Evolutionary conservation across 352 stramenopile species (phyloP), one percentile per base, ranked within the genome.

Genomic region (Phytophthora sojae): DNA sequence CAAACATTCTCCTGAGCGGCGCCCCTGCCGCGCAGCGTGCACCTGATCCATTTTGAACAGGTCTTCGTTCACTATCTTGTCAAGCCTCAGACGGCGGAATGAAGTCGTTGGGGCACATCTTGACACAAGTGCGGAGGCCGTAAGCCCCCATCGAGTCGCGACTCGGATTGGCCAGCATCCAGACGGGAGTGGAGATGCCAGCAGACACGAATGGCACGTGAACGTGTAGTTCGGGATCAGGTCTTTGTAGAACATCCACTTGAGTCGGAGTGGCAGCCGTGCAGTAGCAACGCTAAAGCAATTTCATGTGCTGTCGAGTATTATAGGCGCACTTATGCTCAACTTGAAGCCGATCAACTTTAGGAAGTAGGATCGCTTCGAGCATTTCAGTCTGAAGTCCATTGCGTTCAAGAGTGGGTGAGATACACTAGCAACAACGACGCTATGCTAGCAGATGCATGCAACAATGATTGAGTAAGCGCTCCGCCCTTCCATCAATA

Each of bases 211-310:
- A 57, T 96, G 86, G 56, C 88, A 96, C 21, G 84, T 68, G 57
- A 96, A 94, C 32, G 94, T 29, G 32, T 96, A 78, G 44, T 83
- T 77, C 8, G 88, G 88, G 67, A 96, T 80, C 30, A 89, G 71
- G 37, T 81, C 65, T 63, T 82, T 82, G 76, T 90, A 83, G 64
- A 87, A 93, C 3, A 89, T 63, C 88, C 86, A 94, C 54, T 88
- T 76, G 17, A 81, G 67, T 83, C 92, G 25, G 68, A 67, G 32
- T 80, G 79, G 30, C 68, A 81, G n/a, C 79, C 67, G 30, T 88
- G 77, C 29, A 93, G 61, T 53, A 90, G 54, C 19, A 79, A 66
- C 21, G 85, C 7, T 30, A 4, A 30, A 4, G 26, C 26, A 30
- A 6, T 30, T 30, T 30, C 26, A 6, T 30, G 26, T 30, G 3